Percentiles rank a stretch among this genome's conserved stretches.
Conservation (phyloP, 2,329 filamentous ascomycete genomes). For the Diaporthe eres region DNA sequence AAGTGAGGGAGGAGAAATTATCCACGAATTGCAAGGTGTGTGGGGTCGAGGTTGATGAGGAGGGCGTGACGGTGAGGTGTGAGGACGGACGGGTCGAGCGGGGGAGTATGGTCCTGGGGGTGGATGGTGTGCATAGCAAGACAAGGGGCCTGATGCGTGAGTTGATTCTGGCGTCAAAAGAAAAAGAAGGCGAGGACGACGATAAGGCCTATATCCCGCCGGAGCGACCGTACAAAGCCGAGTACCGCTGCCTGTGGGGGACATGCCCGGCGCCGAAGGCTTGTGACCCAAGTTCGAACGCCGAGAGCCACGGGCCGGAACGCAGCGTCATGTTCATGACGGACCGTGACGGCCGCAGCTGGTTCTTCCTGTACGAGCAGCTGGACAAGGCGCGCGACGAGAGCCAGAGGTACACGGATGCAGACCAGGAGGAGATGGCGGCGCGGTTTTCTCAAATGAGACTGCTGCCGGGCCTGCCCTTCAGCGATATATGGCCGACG, state of each 20-base stretch:
- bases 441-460: slow-evolving; percentile 47
- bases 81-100: slow-evolving; percentile 43
- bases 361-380: slow-evolving; percentile 53
- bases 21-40: neutral
- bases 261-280: slow-evolving; percentile 46
- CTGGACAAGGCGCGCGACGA: slow-evolving; percentile 47
- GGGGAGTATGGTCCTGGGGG: slow-evolving; percentile 56
- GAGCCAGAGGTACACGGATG: slow-evolving; percentile 45
- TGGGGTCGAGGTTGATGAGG: slow-evolving; percentile 15
- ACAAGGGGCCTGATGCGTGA: slow-evolving; percentile 50
- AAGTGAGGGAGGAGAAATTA: neutral
- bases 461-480: slow-evolving; percentile 45
- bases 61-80: slow-evolving; percentile 31
- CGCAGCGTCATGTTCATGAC: slow-evolving; percentile 49
- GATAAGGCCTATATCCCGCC: neutral
- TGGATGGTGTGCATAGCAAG: slow-evolving; percentile 58
- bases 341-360: slow-evolving; percentile 47
- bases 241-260: slow-evolving; percentile 53
- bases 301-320: slow-evolving; percentile 51
- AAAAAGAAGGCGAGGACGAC: slow-evolving; percentile 36
- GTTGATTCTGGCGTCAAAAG: slow-evolving; percentile 46
- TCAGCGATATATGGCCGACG: slow-evolving; percentile 50
- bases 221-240: slow-evolving; percentile 50
- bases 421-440: slow-evolving; percentile 48
- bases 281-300: slow-evolving; percentile 44